Conservation (phyloP, 139 green algal species). For the Mesotaenium endlicherianum region DNA sequence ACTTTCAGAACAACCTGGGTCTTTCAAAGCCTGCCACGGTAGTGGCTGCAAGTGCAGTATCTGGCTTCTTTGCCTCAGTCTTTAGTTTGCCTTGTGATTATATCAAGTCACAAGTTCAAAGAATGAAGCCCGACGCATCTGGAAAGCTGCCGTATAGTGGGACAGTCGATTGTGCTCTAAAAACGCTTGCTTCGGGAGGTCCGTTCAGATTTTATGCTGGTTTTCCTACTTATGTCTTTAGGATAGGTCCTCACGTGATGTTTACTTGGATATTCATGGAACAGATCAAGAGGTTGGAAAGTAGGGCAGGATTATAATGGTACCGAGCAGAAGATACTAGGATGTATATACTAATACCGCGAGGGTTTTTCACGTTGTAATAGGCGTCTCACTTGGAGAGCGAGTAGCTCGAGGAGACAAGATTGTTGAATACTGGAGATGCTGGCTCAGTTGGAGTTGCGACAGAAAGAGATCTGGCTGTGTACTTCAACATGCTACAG, state of each 20-base stretch:
- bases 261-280: slow-evolving; percentile 88
- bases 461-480: no score
- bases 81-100: slow-evolving; percentile 96
- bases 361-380: no score
- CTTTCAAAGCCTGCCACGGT: background rate
- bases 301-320: slow-evolving; percentile 73
- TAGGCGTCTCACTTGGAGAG: no score
- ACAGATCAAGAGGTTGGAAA: slow-evolving; percentile 73
- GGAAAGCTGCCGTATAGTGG: slow-evolving; percentile 61
- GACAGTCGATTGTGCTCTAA: slow-evolving; percentile 82
- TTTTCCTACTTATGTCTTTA: slow-evolving; percentile 90
- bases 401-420: no score
- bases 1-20: no score
- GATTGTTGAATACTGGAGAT: no score
- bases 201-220: slow-evolving; percentile 96
- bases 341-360: no score
- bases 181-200: slow-evolving; percentile 75
- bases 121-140: slow-evolving; percentile 82
- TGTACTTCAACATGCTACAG: no score
- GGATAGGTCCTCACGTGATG: slow-evolving; percentile 79
- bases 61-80: slow-evolving; percentile 89
- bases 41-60: slow-evolving; percentile 56
- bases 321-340: no score
- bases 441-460: no score
- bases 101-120: slow-evolving; percentile 93